Evolutionary conservation across 805 yeast species (phyloP).

Genomic region (Priceomyces carsonii): DNA sequence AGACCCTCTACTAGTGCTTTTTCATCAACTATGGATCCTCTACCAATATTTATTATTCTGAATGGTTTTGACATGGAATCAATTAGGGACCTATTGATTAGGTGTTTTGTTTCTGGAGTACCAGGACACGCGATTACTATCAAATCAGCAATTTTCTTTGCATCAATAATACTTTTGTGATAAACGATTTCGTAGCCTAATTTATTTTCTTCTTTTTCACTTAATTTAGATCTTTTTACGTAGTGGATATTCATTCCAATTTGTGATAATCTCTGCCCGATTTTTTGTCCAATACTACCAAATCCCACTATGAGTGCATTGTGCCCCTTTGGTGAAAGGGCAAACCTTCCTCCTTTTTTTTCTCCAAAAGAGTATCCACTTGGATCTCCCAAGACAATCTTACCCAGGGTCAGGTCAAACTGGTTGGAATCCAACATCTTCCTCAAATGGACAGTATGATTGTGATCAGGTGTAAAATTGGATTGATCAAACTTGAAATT

Average conservation of each 20-base stretch:
- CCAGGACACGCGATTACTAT: conserved; percentile 70
- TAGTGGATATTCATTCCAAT: conserved; percentile 69
- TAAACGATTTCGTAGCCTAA: conserved; percentile 49
- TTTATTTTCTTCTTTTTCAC: conserved; percentile 25
- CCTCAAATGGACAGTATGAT: conserved; percentile 51
- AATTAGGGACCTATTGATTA: conserved; percentile 52
- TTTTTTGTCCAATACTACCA: conserved; percentile 70
- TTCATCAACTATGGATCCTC: conserved; percentile 71
- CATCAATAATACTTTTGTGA: conserved; percentile 32
- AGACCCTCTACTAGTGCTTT: conserved; percentile 63
- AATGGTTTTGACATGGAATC: conserved; percentile 51
- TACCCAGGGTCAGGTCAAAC: conserved; percentile 34
- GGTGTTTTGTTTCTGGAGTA: conserved; percentile 53
- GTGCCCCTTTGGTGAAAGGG: conserved; percentile 55
- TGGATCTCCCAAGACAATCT: conserved; percentile 10
- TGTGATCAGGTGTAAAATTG: conserved; percentile 32
- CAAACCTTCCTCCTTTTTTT: conserved; percentile 44
- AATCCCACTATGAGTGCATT: conserved; percentile 69
- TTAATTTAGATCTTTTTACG: conserved; percentile 52
- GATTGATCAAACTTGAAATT: conserved; percentile 50
- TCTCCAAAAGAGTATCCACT: conserved; percentile 43
- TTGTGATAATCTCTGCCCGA: conserved; percentile 55
- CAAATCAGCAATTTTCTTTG: conserved; percentile 50
- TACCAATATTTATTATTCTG: conserved; percentile 70
- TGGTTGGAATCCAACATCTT: conserved; percentile 29